Base-by-base conservation (phyloP, 257 asterid genomes). In the Primulina tabacum region DNA sequence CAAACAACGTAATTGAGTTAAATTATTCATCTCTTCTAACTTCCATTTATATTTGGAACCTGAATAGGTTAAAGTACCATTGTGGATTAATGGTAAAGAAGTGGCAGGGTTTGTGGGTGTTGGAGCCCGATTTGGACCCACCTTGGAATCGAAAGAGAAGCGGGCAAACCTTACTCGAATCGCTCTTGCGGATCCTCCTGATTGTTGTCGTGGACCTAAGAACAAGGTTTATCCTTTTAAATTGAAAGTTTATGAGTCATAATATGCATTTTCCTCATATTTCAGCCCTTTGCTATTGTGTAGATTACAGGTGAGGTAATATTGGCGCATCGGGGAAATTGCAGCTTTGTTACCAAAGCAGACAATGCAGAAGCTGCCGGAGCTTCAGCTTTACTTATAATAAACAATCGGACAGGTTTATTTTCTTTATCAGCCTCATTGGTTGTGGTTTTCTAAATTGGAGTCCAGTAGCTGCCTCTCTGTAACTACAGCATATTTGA, bases 41-140 rank as follows among this genome's bases (percentile, higher is more conserved):
- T 6, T 17, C 62, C 33, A 26, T 62, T 76, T 43, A 30, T 67
- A 71, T 55, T 26, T 71, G 20, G 75, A 12, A 43, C 55, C 14
- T 72, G 73, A 58, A 67, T 79, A 94, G 99, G 97, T 94, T 34
- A 94, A 94, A 89, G 87, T 94, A 68, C 92, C 97, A 2, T 83
- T 85, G 34, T 94, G 96, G 99, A 80, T 91, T 65, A 80, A 85
- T 73, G 93, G 90, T 40, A 60, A 60, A 73, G 97, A 94, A 85
- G 80, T 79, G 76, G 82, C 71, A 63, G 92, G 89, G 80, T 94
- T 91, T 86, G 97, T 94, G 53, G 99, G 99, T 35, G 88, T 94
- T 21, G 97, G 99, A 63, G 99, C 99, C 17, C 85, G 99, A 72
- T 94, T 94, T 70, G 99, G 99, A 29, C 90, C 79, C 56, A 88